A percentile compares a stretch with the other conserved stretches of the same genome.
Conservation (phyloP, 768 basidiomycete species). For the Amanita pseudoporphyria region DNA sequence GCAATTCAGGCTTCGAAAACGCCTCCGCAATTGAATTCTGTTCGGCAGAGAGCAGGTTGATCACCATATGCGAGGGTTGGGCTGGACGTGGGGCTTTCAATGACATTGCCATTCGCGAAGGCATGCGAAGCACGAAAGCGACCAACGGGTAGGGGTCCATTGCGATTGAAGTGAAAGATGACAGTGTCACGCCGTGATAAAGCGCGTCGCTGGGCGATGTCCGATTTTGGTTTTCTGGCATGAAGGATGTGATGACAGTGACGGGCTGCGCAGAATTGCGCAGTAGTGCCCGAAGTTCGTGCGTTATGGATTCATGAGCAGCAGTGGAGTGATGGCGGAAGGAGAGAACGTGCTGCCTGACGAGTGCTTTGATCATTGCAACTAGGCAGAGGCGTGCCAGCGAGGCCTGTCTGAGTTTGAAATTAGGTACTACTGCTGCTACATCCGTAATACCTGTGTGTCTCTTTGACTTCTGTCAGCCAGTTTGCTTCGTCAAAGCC, state of each 20-base stretch:
- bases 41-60: conserved; percentile 69
- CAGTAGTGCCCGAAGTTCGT: conserved; percentile 46
- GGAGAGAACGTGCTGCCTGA: background rate
- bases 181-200: conserved; percentile 88
- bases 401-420: too few species aligned
- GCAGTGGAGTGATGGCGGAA: background rate
- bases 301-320: background rate
- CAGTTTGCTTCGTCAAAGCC: too few species aligned
- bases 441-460: too few species aligned
- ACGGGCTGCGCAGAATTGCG: conserved; percentile 79
- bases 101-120: conserved; percentile 75
- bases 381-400: too few species aligned
- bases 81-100: conserved; percentile 25
- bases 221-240: conserved; percentile 25
- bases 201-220: conserved; percentile 2
- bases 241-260: conserved; percentile 69
- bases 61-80: conserved; percentile 46
- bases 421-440: too few species aligned
- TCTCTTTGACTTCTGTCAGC: too few species aligned
- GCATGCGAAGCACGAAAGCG: conserved; percentile 82
- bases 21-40: conserved; percentile 53
- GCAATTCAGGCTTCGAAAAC: conserved; percentile 67
- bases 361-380: background rate
- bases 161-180: conserved; percentile 87
- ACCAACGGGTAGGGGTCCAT: conserved; percentile 85